Base-by-base conservation (phyloP, 352 stramenopile species). In the Globisporangium uncinulatum region DNA sequence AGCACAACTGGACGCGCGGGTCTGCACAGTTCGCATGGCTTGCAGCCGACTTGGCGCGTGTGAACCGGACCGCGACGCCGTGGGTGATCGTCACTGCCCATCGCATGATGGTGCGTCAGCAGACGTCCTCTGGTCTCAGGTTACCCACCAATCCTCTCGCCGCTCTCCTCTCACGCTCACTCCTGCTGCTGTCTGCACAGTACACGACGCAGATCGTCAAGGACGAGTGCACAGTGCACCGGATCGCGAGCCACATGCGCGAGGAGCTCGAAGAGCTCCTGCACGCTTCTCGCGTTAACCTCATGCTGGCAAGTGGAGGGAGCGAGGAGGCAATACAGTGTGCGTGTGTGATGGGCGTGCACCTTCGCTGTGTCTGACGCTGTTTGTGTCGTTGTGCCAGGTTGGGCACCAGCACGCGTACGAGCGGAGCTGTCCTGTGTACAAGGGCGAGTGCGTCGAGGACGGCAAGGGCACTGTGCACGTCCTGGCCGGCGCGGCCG, bases 11-110 rank as follows among this genome's bases (percentile, higher is more conserved):
- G 65, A 87, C 80, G 1, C 64, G 62, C 55, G 88, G 87, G 46
- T 97, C 87, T 7, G 54, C 67, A 41, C 94, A 98, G 66, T 91
- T 95, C 53, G 54, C 76, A 43, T 98, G 89, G 82, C 72, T 98
- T 37, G 56, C 88, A 50, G 57, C 63, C 6, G 87, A 97, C 63
- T 70, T 98, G 34, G 49, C 69, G 43, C 62, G 58, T 19, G 76
- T 98, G 2, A 68, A 98, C 69, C 74, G 94, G 47, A 83, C 11
- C 6, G 58, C 76, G 14, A 97, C 87, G 13, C 94, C 94, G 17
- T 98, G 92, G 91, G 64, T 98, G 7, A 70, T 98, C 36, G 50
- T 98, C 6, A 95, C 94, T 51, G 74, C 76, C 2, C 91, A 97
- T 73, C 76, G 91, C 7, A 94, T 95, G 63, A 88, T 97, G 74